Conservation (phyloP, 2,329 filamentous ascomycete species). For the Paracoccidioides lutzii region DNA sequence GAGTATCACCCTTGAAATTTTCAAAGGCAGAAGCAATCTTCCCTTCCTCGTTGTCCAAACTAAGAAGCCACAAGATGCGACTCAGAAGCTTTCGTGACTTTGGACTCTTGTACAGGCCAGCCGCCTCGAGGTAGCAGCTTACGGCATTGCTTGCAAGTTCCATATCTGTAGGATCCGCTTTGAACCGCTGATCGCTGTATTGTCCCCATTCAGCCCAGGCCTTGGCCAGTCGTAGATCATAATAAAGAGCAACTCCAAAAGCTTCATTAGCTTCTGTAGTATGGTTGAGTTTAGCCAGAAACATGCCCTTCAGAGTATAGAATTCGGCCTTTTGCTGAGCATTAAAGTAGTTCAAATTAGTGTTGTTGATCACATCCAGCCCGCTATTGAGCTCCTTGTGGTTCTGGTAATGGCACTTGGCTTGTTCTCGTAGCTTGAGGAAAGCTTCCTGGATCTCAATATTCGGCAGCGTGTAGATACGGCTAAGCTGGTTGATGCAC, state of each 20-base stretch:
- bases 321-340: slow-evolving; percentile 95
- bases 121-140: slow-evolving; percentile 91
- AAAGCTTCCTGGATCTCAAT: slow-evolving; percentile 99
- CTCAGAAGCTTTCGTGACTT: slow-evolving; percentile 91
- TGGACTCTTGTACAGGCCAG: slow-evolving; percentile 90
- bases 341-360: slow-evolving; percentile 96
- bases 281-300: slow-evolving; percentile 83
- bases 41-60: slow-evolving; percentile 77
- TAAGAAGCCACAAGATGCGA: slow-evolving; percentile 87
- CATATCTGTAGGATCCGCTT: slow-evolving; percentile 70
- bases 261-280: slow-evolving; percentile 86
- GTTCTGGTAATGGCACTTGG: slow-evolving; percentile 97
- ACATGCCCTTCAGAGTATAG: slow-evolving; percentile 99
- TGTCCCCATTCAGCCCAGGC: slow-evolving; percentile 99
- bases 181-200: slow-evolving; percentile 94
- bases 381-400: slow-evolving; percentile 81
- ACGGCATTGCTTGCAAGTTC: slow-evolving; percentile 80
- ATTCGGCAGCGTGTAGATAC: slow-evolving; percentile 96
- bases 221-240: slow-evolving; percentile 88
- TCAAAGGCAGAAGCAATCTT: slow-evolving; percentile 78
- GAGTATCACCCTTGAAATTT: slow-evolving; percentile 92
- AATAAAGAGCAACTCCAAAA: slow-evolving; percentile 89
- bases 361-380: slow-evolving; percentile 98
- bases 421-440: slow-evolving; percentile 94
- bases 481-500: slow-evolving; percentile 90